phyloP scores from a whole-genome alignment of 345 rosid genomes.

The Eutrema heterophyllum region DNA sequence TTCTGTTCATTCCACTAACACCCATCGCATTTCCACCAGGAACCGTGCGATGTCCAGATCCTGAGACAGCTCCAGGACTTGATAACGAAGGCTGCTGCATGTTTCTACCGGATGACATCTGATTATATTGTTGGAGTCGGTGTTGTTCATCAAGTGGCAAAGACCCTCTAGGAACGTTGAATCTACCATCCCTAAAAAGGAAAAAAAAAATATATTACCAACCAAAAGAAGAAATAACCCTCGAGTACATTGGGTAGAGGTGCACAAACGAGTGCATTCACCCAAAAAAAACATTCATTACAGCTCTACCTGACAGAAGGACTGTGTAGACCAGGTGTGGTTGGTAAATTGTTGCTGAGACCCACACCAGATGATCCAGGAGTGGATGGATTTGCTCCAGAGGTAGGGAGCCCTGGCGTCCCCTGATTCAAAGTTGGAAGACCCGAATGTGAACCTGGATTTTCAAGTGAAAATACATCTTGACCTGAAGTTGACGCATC shows the following conservation, averaged over 20 bases:
- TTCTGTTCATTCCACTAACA: conserved; percentile 59
- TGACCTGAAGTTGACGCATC: conserved; percentile 58
- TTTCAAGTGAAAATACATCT: conserved; percentile 55
- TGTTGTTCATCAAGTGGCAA: conserved; percentile 83
- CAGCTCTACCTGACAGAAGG: conserved; percentile 35
- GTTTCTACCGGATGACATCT: conserved; percentile 61
- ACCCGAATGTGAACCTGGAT: conserved; percentile 58
- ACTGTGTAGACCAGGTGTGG: conserved; percentile 60
- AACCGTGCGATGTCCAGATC: conserved; percentile 55
- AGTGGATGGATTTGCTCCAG: conserved; percentile 59
- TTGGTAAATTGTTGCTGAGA: conserved; percentile 50
- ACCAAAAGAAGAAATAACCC: conserved; percentile 5
- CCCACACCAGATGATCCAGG: conserved; percentile 64
- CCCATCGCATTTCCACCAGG: conserved; percentile 76
- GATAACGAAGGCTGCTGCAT: conserved; percentile 69
- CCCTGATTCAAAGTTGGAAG: conserved; percentile 63
- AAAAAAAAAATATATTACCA: conserved; percentile 13
- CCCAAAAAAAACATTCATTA: conserved; percentile 10
- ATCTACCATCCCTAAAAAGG: conserved; percentile 65
- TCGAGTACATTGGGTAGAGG: neutral
- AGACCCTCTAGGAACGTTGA: conserved; percentile 61
- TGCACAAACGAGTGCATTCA: conserved; percentile 8
- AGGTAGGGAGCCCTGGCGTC: conserved; percentile 52
- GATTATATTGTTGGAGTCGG: conserved; percentile 64
- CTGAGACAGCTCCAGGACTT: conserved; percentile 59